These are phyloP conservation scores for Psilocybe mexicana DNA, from an alignment of 1,284 basidiomycete genomes.

Conservation along the genomic window DNA sequence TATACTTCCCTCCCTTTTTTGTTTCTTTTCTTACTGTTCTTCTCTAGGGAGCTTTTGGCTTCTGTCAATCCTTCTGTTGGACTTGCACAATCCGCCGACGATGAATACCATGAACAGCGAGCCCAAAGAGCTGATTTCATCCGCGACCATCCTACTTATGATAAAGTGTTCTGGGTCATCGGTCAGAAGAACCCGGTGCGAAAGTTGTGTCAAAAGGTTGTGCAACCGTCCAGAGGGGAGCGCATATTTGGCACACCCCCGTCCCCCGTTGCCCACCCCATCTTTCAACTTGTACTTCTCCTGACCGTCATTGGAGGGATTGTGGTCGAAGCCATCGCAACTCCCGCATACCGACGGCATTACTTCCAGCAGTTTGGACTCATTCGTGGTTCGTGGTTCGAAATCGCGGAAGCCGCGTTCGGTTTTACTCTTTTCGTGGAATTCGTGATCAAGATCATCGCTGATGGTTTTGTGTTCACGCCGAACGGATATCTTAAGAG, in stretches of 20 bases:
- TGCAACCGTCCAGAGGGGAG: slow-evolving; percentile 82
- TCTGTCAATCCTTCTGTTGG: slow-evolving; percentile 54
- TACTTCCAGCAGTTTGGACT: slow-evolving; percentile 69
- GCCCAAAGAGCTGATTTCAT: slow-evolving; percentile 89
- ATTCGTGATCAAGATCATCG: slow-evolving; percentile 89
- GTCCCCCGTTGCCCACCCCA: slow-evolving; percentile 66
- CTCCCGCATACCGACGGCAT: slow-evolving; percentile 80
- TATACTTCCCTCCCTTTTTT: slow-evolving; percentile 10
- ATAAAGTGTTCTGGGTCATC: slow-evolving; percentile 90
- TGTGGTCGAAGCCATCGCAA: slow-evolving; percentile 83
- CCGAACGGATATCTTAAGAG: slow-evolving; percentile 93
- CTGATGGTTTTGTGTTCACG: slow-evolving; percentile 91
- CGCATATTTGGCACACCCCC: slow-evolving; percentile 78
- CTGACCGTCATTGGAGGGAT: slow-evolving; percentile 84
- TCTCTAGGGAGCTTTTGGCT: slow-evolving; percentile 63
- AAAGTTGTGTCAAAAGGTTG: slow-evolving; percentile 80
- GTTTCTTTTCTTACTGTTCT: neutral
- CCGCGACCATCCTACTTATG: slow-evolving; percentile 86
- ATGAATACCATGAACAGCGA: slow-evolving; percentile 72
- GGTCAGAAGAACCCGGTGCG: slow-evolving; percentile 81
- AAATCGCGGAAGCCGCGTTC: slow-evolving; percentile 79
- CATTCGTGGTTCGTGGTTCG: slow-evolving; percentile 82
- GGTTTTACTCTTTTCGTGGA: slow-evolving; percentile 81
- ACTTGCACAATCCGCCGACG: slow-evolving; percentile 52
- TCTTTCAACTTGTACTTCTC: slow-evolving; percentile 80